phyloP scores from a whole-genome alignment of 208 protist genomes.

The Acanthamoeba castellanii region DNA sequence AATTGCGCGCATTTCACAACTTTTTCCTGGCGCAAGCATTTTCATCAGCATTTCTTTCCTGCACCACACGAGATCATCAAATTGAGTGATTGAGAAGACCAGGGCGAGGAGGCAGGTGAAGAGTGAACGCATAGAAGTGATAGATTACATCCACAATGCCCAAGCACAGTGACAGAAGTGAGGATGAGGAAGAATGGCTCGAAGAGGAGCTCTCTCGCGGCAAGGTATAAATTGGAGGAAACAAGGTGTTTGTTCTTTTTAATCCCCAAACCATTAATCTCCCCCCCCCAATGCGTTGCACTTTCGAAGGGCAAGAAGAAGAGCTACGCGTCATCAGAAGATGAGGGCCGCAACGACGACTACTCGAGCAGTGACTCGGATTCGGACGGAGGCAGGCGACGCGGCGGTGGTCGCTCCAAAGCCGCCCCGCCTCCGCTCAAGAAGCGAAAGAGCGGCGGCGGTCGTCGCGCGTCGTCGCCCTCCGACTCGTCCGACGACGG shows the following conservation, averaged over 20 bases:
- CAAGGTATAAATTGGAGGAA: no score
- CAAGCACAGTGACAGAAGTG: background rate
- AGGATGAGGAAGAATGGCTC: background rate
- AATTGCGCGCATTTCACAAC: no score
- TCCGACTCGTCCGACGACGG: background rate
- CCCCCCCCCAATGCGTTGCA: background rate
- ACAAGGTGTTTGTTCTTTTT: no score
- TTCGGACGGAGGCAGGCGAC: background rate
- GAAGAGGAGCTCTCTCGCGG: background rate
- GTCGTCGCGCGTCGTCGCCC: background rate
- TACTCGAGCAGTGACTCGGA: background rate
- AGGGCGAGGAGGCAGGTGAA: no score
- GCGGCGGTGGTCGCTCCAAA: background rate
- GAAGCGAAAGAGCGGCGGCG: background rate
- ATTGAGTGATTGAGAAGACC: no score
- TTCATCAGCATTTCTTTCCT: no score
- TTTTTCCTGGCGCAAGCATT: no score
- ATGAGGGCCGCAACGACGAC: background rate
- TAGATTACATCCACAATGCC: background rate
- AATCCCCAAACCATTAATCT: no score
- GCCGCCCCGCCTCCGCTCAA: background rate
- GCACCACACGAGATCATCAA: no score
- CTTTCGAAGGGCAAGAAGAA: background rate
- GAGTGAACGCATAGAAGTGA: no score
- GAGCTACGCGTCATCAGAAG: background rate